A percentile compares a stretch with the other conserved stretches of the same genome.
Conservation (phyloP, 495 filamentous ascomycete genomes). For the Podospora sp. region DNA sequence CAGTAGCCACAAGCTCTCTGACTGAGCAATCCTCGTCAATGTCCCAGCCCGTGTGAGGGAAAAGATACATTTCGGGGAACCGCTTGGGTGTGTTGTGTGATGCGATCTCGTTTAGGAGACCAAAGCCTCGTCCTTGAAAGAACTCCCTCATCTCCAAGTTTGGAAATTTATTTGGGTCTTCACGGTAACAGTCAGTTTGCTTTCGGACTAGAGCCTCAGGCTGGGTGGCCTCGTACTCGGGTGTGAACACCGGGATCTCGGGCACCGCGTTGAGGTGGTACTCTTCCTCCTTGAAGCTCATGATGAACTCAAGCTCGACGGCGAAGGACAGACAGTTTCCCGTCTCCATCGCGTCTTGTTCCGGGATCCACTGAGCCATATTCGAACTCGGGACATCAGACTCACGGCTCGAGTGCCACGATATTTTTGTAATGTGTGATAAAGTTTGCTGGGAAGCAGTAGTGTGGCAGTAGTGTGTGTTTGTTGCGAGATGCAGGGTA, state of each 20-base stretch:
- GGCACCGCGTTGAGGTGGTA: not conserved
- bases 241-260: not conserved
- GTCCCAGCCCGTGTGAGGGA: slow-evolving; percentile 1
- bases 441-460: no score
- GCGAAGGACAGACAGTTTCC: slow-evolving; percentile 26
- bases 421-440: no score
- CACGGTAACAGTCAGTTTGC: no score
- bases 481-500: no score
- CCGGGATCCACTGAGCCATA: not conserved
- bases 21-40: not conserved
- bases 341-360: not conserved
- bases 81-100: not conserved
- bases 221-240: not conserved
- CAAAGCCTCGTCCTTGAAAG: not conserved
- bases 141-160: not conserved
- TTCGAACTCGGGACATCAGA: no score
- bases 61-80: not conserved
- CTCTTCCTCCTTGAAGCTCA: slow-evolving; percentile 10
- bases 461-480: no score
- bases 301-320: slow-evolving; percentile 30
- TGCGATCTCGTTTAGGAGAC: not conserved
- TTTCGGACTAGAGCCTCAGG: not conserved
- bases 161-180: no score
- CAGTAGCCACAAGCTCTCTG: not conserved
- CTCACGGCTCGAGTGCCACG: no score